Percentiles rank a stretch among this genome's conserved stretches.
These are phyloP conservation scores for Podaxis mareebaensis DNA, from an alignment of 768 basidiomycete species.

Conservation along the genomic window DNA sequence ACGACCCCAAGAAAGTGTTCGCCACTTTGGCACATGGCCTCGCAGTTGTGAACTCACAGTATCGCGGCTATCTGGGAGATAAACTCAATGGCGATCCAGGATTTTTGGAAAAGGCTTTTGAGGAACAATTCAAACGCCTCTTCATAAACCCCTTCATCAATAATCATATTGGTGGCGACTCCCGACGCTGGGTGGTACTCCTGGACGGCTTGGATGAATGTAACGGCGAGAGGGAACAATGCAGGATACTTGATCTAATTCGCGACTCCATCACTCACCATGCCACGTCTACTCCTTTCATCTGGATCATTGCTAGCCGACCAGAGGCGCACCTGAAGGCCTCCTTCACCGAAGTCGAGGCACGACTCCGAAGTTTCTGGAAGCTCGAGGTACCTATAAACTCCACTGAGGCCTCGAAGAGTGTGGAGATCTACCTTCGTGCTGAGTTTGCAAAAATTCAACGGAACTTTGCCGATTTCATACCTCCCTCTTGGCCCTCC, in stretches of 20 bases:
- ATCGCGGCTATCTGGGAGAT: background rate
- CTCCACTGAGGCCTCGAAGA: background rate
- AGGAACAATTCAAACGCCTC: background rate
- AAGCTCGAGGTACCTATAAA: background rate
- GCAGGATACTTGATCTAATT: background rate
- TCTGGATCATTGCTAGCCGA: background rate
- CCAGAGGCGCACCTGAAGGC: background rate
- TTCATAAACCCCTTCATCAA: background rate
- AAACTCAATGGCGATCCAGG: background rate
- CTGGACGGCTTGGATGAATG: background rate
- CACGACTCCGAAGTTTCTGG: background rate
- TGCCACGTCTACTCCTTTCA: background rate
- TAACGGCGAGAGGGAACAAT: background rate
- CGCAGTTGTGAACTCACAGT: background rate
- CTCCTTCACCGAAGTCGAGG: background rate
- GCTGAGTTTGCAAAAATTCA: background rate
- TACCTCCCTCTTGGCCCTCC: background rate
- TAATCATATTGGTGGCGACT: background rate
- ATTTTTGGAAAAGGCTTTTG: background rate
- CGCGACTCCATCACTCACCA: background rate
- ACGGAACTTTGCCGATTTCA: background rate
- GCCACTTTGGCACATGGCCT: too few species aligned
- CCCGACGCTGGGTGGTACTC: background rate
- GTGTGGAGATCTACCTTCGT: background rate
- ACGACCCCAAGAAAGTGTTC: background rate